phyloP scores from a whole-genome alignment of 1,284 basidiomycete genomes.

The Leccinum griseonigrum region DNA sequence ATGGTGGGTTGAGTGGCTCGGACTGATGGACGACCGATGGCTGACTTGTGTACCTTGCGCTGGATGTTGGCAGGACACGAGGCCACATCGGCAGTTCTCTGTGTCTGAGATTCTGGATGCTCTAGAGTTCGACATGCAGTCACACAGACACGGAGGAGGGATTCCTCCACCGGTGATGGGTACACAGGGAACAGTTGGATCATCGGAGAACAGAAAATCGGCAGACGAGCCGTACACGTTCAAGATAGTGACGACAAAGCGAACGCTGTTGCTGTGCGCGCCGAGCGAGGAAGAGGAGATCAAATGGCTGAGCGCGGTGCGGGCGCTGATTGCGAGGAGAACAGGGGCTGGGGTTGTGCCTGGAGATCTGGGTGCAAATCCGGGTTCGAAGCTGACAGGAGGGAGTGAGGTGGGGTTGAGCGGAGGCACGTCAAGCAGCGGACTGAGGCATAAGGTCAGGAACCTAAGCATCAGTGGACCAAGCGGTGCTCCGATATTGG shows the following conservation, averaged over 20 bases:
- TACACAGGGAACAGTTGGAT: conserved; percentile 33
- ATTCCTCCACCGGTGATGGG: conserved; percentile 36
- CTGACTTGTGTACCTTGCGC: conserved; percentile 14
- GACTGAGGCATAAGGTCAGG: conserved; percentile 43
- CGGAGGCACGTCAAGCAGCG: conserved; percentile 21
- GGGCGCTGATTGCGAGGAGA: conserved; percentile 81
- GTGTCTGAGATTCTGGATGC: conserved; percentile 89
- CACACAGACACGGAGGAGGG: conserved; percentile 37
- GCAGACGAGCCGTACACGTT: conserved; percentile 62
- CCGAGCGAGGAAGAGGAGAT: conserved; percentile 98
- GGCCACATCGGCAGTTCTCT: conserved; percentile 83
- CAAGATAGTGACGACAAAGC: conserved; percentile 95
- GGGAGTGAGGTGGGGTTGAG: conserved; percentile 20
- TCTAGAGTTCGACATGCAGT: conserved; percentile 76
- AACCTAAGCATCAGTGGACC: conserved; percentile 40
- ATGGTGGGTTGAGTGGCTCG: conserved; percentile 60
- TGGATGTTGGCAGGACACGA: conserved; percentile 65
- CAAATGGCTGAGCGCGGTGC: conserved; percentile 93
- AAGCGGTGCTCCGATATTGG: conserved; percentile 19
- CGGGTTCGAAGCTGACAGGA: conserved; percentile 18
- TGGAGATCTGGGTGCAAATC: conserved; percentile 28
- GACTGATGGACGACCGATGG: conserved; percentile 6
- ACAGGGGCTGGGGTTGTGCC: conserved; percentile 47
- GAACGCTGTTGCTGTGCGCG: conserved; percentile 87
- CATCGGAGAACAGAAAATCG: conserved; percentile 39